Evolutionary conservation across 2,329 filamentous ascomycete species (phyloP), one percentile per base, ranked within the genome.

Genomic region (Phoma sp.): DNA sequence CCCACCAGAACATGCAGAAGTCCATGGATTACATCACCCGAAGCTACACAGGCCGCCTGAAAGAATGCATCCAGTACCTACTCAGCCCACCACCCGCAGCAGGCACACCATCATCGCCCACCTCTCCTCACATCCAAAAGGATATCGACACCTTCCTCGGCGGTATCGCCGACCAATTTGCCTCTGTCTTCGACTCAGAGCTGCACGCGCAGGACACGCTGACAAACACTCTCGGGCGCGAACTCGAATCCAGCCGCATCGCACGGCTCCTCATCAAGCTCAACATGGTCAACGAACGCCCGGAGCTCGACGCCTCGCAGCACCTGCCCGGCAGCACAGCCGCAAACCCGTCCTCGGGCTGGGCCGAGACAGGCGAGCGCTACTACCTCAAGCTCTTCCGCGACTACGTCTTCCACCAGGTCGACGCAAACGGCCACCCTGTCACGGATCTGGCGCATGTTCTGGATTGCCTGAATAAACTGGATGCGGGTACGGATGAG

Each of bases 341-440:
- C 1, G 48, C 72, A 4, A 65, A 64, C 9, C 65, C 72, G 9
- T 67, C 71, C 1, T 61, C 68, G 0, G 81, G 85, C 43, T 99
- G 95, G 93, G 90, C 91, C 4, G 93, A 98, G 74, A 95, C 90
- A 42, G 93, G 93, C 24, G 91, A 96, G 67, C 86, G 93, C 25
- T 98, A 96, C 73, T 89, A 91, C 71, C 81, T 99, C 60, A 97
- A 96, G 77, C 83, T 99, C 7, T 98, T 98, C 80, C 86, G 95
- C 44, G 95, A 99, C 76, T 98, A 96, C 67, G 91, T 97, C 36
- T 99, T 98, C 77, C 95, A 99, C 74, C 93, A 96, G 69, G 92
- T 97, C 10, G 92, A 98, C 71, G 83, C 85, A 27, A 86, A 91
- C 52, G 92, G 91, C 11, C 89, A 90, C 47, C 89, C 95, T 0